Evolutionary conservation across 129 eudicot genomes (phyloP).

Genomic region (Erigeron canadensis): DNA sequence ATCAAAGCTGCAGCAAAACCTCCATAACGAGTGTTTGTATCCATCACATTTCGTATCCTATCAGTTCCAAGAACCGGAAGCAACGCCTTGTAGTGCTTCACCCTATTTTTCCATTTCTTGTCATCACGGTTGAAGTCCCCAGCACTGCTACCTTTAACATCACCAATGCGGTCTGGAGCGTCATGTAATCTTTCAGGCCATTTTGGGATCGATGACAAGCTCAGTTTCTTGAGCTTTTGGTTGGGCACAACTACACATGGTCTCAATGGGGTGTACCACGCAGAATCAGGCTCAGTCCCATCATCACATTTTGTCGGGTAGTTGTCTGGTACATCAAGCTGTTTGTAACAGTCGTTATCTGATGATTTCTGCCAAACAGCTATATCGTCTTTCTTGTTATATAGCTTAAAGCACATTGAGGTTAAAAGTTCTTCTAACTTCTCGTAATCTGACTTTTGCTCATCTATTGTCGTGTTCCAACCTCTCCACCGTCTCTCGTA

Average conservation of each 20-base stretch:
- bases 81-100: conserved; percentile 74
- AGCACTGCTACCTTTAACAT: conserved; percentile 77
- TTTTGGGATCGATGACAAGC: conserved; percentile 52
- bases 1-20: conserved; percentile 81
- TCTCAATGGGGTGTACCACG: conserved; percentile 94
- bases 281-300: conserved; percentile 94
- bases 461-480: conserved; percentile 90
- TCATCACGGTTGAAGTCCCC: conserved; percentile 75
- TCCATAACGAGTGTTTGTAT: conserved; percentile 87
- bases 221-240: conserved; percentile 48
- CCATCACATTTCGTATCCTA: conserved; percentile 88
- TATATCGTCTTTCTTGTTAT: conserved; percentile 76
- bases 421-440: conserved; percentile 71
- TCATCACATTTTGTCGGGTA: conserved; percentile 94
- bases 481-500: conserved; percentile 85
- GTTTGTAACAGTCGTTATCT: conserved; percentile 70
- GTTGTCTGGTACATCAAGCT: conserved; percentile 66
- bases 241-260: conserved; percentile 85
- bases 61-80: conserved; percentile 78
- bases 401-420: conserved; percentile 86
- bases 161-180: conserved; percentile 77
- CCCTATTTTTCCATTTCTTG: conserved; percentile 70
- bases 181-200: conserved; percentile 79
- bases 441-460: conserved; percentile 74
- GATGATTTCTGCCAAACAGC: conserved; percentile 97